Evolutionary conservation across 169 alveolate species (phyloP), one percentile per base, ranked within the genome.

Genomic region (Eimeria tenella): DNA sequence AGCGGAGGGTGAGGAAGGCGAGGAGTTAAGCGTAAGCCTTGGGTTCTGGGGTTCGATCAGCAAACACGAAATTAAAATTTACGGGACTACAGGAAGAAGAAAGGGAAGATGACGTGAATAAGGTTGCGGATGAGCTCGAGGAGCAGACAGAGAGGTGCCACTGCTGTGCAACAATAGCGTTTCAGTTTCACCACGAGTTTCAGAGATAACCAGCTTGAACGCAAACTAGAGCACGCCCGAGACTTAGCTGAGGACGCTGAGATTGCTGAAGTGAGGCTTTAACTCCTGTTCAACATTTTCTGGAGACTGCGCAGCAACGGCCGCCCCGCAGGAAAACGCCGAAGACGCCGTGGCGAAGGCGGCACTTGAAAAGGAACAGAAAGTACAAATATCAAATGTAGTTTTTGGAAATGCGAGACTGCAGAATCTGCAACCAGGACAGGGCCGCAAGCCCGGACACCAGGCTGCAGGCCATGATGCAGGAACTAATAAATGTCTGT

Each of bases 231-330:
- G 42, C 84, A 77, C 17, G 86, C 91, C 31, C 81, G 88, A 52
- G 92, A 91, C 10, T 63, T 63, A 65, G 95, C 95, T 50, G 95
- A 91, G 13, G 95, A 79, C 5, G 95, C 95, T 13, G 95, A 91
- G 60, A 65, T 91, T 15, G 92, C 84, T 55, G 95, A 91, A 65
- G 95, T 91, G 60, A 63, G 77, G 53, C 19, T 49, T 23, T 31
- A 49, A 50, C 19, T 42, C 31, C 3, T 42, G 4, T 65, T 65
- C 52, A 17, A 10, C 15, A 11, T 31, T 19, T n/a, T 13, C 19
- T 55, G 23, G 5, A 3, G 23, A 0, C 90, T 53, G 60, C n/a
- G 73, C 21, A 19, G 53, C 49, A 7, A 60, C 15, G 83, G 21
- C 56, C n/a, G 65, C 23, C 10, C 0, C 19, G 31, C 56, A 91